phyloP scores from a whole-genome alignment of 2,329 filamentous ascomycete genomes.

The Remersonia thermophila region DNA sequence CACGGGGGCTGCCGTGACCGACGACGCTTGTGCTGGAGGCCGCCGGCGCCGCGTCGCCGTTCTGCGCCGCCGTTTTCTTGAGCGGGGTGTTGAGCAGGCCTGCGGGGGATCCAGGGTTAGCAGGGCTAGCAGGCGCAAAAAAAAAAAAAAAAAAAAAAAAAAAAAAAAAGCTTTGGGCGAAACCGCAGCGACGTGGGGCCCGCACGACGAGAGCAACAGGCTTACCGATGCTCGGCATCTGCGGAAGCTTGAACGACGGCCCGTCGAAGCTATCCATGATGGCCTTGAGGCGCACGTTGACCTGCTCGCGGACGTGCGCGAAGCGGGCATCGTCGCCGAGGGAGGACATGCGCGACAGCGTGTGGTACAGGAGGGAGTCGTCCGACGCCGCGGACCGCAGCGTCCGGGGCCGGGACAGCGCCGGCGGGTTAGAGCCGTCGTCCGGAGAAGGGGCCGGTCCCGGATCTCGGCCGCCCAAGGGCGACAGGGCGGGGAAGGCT shows the following conservation, averaged over 20 bases:
- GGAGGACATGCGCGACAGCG: conserved; percentile 66
- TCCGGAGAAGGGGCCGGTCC: background rate
- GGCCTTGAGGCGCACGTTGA: conserved; percentile 81
- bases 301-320: conserved; percentile 66
- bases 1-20: conserved; percentile 15
- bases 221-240: conserved; percentile 45
- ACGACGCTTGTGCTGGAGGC: conserved; percentile 6
- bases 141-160: conserved; percentile 11
- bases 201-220: no score
- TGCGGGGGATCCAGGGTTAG: conserved; percentile 1
- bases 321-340: conserved; percentile 76
- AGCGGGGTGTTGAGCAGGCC: conserved; percentile 20
- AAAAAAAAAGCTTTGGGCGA: no score
- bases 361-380: conserved; percentile 65
- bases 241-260: conserved; percentile 62
- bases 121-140: conserved; percentile 5
- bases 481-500: no score
- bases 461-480: no score
- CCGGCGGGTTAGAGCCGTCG: conserved; percentile 9
- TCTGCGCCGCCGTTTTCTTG: conserved; percentile 16
- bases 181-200: no score
- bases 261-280: conserved; percentile 77
- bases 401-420: conserved; percentile 16
- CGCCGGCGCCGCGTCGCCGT: conserved; percentile 8
- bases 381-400: conserved; percentile 59